These are phyloP conservation scores for Sugiyamaella mastotermitis DNA, from an alignment of 805 yeast genomes.

Conservation along the genomic window DNA sequence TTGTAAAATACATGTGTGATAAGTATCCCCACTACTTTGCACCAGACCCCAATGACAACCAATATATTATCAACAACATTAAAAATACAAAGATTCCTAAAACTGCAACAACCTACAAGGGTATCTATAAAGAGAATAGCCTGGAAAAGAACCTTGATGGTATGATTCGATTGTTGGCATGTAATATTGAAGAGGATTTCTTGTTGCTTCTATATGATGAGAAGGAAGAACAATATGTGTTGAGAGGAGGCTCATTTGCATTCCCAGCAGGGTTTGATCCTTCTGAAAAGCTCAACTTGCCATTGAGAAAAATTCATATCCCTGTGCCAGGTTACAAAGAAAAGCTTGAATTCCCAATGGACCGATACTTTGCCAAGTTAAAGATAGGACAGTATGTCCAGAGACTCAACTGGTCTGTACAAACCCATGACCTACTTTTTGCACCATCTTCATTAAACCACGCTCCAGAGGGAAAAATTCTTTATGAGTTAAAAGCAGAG, in stretches of 20 bases:
- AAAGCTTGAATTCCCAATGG: slow-evolving; percentile 57
- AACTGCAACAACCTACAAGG: slow-evolving; percentile 4
- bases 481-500: slow-evolving; percentile 27
- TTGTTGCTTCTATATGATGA: slow-evolving; percentile 52
- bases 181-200: slow-evolving; percentile 57
- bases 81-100: slow-evolving; percentile 37
- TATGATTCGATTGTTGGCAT: slow-evolving; percentile 19
- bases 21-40: slow-evolving; percentile 53
- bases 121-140: background rate
- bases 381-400: slow-evolving; percentile 50
- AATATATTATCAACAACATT: slow-evolving; percentile 33
- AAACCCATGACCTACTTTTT: slow-evolving; percentile 48
- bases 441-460: slow-evolving; percentile 44
- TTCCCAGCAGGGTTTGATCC: slow-evolving; percentile 77
- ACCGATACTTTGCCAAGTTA: slow-evolving; percentile 54
- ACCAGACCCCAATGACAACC: slow-evolving; percentile 23
- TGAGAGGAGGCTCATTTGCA: slow-evolving; percentile 51
- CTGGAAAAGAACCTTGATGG: slow-evolving; percentile 11
- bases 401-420: slow-evolving; percentile 67
- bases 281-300: slow-evolving; percentile 41
- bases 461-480: slow-evolving; percentile 24
- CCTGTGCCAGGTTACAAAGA: slow-evolving; percentile 67
- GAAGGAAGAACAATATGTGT: slow-evolving; percentile 35
- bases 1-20: slow-evolving; percentile 34
- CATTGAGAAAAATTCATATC: slow-evolving; percentile 54